Evolutionary conservation across 495 filamentous ascomycete genomes (phyloP), one percentile per base, ranked within the genome.

Genomic region (Annulohypoxylon moriforme): DNA sequence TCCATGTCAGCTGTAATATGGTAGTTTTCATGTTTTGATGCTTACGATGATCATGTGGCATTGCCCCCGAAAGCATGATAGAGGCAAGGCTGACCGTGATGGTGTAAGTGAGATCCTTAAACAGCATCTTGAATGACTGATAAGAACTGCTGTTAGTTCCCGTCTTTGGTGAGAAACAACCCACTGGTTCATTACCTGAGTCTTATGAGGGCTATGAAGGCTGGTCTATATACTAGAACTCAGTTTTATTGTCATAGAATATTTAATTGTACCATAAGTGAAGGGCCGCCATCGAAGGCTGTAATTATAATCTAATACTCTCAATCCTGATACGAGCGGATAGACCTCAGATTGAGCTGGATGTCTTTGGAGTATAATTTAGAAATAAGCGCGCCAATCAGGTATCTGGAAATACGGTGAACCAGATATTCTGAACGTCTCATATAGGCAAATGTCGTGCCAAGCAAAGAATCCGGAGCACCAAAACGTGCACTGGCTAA

Each of bases 301-400:
- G 9, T 16, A 4, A 22, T 34, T 22, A 7, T 18, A n/a, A 16
- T 33, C 13, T 47, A 60, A 33, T 8, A 38, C 14, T 14, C 25
- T 10, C 4, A 25, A 4, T 7, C 18, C 38, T 49, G 58, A 61
- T 61, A 61, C 42, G 58, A 61, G 58, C 58, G 58, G 40, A 22
- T 61, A 49, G 58, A 10, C 18, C 10, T 10, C 27, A 47, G 16
- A 42, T 42, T 27, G n/a, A 47, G 25, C 13, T 14, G 8, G 33
- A 8, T 49, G 34, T 29, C 25, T 22, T 27, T 36, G 11, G 25
- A 47, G 24, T 11, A 34, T 5, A 49, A 24, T 3, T 34, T 49
- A 1, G 44, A 49, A 14, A 25, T 16, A 61, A 61, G 58, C 58
- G 58, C 58, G 27, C 58, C 42, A 61, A 61, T 61, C n/a, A 61